Base-by-base conservation (phyloP, 2,329 filamentous ascomycete genomes). In the Colletotrichum graminicola region DNA sequence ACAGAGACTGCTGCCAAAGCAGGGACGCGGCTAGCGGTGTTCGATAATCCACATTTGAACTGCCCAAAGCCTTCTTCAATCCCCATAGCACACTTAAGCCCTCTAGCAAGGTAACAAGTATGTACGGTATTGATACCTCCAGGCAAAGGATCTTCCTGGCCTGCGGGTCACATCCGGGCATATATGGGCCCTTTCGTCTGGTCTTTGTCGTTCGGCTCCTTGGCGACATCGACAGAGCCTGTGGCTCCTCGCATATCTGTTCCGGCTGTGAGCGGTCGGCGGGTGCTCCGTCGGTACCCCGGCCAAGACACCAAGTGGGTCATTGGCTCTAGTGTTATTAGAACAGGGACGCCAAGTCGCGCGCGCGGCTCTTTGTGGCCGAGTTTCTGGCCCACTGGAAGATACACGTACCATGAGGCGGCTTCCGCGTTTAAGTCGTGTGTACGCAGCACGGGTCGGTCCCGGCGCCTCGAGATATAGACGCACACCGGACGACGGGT, bases 271-370 rank as follows among this genome's bases (percentile, higher is more conserved):
- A 54, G 47, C 56, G 67, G n/a, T 60, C 16, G 59, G 39, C 59
- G 52, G 65, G 65, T 60, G 39, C 51, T 57, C 14, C 39, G 45
- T 49, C 29, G 55, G 32, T 32, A 67, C 59, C n/a, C n/a, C 29
- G 57, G 34, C 26, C 52, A 54, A 54, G 59, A 71, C 45, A 59
- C 59, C 65, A 63, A 55, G 65, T 29, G 52, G 65, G 59, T 23
- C 54, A 63, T 52, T 29, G 34, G 41, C 39, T 29, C 61, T 29
- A 18, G 49, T 49, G 49, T 18, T n/a, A 21, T 34, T 41, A 21
- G 34, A 34, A 4, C 4, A 14, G 1, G n/a, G 14, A 60, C 36
- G 32, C 32, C 36, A 45, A 47, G 16, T 21, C 18, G 55, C 16
- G 26, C 32, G 23, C 32, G 26, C n/a, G 61, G 36, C 45, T 51